Conservation (phyloP, 495 filamentous ascomycete genomes). For the Chaetomidium leptoderma region DNA sequence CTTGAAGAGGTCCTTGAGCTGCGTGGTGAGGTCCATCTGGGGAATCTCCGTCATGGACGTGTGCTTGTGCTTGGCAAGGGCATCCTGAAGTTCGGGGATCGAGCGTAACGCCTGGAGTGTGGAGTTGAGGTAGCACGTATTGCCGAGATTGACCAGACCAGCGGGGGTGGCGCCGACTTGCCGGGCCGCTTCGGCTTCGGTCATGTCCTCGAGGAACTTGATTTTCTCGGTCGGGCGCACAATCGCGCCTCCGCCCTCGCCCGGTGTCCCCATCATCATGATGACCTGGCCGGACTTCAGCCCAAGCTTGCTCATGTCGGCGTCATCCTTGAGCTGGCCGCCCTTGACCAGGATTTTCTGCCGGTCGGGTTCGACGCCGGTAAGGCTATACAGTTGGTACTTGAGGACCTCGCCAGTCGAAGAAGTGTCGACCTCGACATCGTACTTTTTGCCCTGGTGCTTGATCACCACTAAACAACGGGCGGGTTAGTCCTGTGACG, state of each 20-base stretch:
- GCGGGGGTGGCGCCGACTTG: constrained; percentile 80
- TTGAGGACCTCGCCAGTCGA: constrained; percentile 91
- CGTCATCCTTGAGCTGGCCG: constrained; percentile 92
- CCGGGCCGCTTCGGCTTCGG: constrained; percentile 83
- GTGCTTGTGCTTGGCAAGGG: constrained; percentile 65
- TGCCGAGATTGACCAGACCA: constrained; percentile 87
- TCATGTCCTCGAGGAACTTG: constrained; percentile 96
- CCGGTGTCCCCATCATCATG: constrained; percentile 96
- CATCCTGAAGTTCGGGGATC: constrained; percentile 85
- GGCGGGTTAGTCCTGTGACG: constrained; percentile 16
- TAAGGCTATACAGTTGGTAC: constrained; percentile 89
- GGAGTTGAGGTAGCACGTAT: constrained; percentile 97
- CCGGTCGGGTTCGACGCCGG: constrained; percentile 90
- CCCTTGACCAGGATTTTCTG: constrained; percentile 95
- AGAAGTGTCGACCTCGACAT: constrained; percentile 82
- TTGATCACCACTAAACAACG: constrained; percentile 72
- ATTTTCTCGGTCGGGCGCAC: constrained; percentile 73
- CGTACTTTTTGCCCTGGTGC: constrained; percentile 88
- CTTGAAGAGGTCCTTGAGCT: constrained; percentile 83
- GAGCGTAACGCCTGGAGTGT: constrained; percentile 84
- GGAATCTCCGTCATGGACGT: constrained; percentile 24
- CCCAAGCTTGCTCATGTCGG: constrained; percentile 73
- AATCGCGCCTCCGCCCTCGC: constrained; percentile 56
- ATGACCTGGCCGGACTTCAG: constrained; percentile 82
- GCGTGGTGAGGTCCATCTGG: constrained; percentile 69